phyloP scores from a whole-genome alignment of 2,329 filamentous ascomycete species.

The Cladophialophora exuberans region DNA sequence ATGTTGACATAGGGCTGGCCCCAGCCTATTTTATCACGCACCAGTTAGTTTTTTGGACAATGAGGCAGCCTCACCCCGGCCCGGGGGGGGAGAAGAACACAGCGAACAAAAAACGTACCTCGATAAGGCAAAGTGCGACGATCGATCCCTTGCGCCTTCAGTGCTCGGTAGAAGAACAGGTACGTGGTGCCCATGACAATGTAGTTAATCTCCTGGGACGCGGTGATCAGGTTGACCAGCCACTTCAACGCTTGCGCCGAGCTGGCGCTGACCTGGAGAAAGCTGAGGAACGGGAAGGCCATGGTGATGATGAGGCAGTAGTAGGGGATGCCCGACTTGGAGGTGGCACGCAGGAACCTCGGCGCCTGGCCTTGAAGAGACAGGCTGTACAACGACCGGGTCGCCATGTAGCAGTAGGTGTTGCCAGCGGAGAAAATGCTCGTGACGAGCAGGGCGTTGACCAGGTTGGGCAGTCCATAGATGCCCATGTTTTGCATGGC shows the following conservation, averaged over 20 bases:
- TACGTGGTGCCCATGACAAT: slow-evolving; percentile 71
- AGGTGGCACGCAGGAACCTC: slow-evolving; percentile 50
- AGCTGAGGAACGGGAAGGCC: slow-evolving; percentile 68
- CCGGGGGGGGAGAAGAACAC: no score
- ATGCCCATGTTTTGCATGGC: not conserved
- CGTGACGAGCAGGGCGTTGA: not conserved
- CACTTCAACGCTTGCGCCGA: slow-evolving; percentile 64
- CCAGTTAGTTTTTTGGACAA: no score
- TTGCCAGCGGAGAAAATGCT: slow-evolving; percentile 4
- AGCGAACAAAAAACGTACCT: no score
- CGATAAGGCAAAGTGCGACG: slow-evolving; percentile 69
- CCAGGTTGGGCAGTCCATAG: not conserved
- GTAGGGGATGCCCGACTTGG: slow-evolving; percentile 66
- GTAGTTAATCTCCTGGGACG: slow-evolving; percentile 59
- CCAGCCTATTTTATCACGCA: no score
- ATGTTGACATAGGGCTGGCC: slow-evolving; percentile 60
- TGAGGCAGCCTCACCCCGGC: no score
- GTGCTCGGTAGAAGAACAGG: slow-evolving; percentile 69
- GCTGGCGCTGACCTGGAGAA: slow-evolving; percentile 68
- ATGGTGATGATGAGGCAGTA: slow-evolving; percentile 68
- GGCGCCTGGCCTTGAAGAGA: slow-evolving; percentile 60
- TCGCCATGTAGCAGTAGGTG: not conserved
- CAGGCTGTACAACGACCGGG: slow-evolving; percentile 47
- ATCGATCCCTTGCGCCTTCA: slow-evolving; percentile 68
- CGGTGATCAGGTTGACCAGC: slow-evolving; percentile 48